Percentiles rank a stretch among this genome's conserved stretches.
These are phyloP conservation scores for Mycena albidolilacea DNA, from an alignment of 768 basidiomycete species.

Conservation along the genomic window DNA sequence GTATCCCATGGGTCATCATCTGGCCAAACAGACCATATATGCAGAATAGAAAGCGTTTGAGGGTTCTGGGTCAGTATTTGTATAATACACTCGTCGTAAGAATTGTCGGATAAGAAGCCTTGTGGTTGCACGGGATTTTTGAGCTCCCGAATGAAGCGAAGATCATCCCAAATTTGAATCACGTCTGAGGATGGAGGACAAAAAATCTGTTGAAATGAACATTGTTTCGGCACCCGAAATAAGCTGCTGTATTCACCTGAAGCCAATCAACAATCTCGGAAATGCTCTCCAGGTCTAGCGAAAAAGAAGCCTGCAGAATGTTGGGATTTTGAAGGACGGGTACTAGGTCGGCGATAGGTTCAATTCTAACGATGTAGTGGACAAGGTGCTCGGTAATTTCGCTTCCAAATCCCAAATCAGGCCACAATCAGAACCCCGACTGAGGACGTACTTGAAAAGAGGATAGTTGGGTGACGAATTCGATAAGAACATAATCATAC, in stretches of 20 bases:
- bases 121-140: no score
- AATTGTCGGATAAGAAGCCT: background rate
- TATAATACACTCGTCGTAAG: background rate
- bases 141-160: constrained; percentile 1
- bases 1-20: no score
- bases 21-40: background rate
- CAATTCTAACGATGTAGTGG: background rate
- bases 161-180: constrained; percentile 14
- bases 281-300: no score
- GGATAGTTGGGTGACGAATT: background rate
- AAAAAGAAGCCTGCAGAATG: background rate
- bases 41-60: background rate
- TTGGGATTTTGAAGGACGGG: constrained; percentile 4
- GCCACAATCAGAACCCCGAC: background rate
- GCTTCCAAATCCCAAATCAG: background rate
- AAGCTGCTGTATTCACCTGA: background rate
- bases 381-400: background rate
- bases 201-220: background rate
- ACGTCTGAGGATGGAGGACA: background rate
- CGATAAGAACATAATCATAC: background rate
- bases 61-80: constrained; percentile 3
- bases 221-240: background rate
- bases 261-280: constrained; percentile 4
- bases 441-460: background rate
- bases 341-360: constrained; percentile 1